A percentile compares a stretch with the other conserved stretches of the same genome.
Evolutionary conservation across 352 stramenopile species (phyloP).

Genomic region (Phytophthora vignae): DNA sequence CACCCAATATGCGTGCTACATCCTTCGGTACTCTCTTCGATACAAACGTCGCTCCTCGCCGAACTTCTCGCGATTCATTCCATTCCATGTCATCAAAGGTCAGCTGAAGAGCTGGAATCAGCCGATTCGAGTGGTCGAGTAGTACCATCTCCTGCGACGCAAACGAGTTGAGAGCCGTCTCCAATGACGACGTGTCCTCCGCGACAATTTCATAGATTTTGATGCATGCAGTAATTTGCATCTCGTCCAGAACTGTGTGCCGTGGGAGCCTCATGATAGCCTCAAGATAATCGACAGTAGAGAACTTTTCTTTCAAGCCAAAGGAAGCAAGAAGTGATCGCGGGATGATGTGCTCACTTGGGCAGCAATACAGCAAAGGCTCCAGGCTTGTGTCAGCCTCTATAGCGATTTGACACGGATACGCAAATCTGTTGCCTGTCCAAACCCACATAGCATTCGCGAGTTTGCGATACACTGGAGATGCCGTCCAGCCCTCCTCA

Average conservation of each 20-base stretch:
- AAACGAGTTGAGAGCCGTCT: slow-evolving; percentile 35
- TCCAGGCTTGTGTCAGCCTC: slow-evolving; percentile 54
- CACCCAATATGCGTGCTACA: slow-evolving; percentile 61
- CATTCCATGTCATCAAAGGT: slow-evolving; percentile 84
- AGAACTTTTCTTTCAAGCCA: slow-evolving; percentile 60
- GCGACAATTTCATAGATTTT: slow-evolving; percentile 61
- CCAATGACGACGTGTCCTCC: slow-evolving; percentile 36
- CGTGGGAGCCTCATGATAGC: slow-evolving; percentile 55
- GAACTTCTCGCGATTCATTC: slow-evolving; percentile 67
- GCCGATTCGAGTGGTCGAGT: slow-evolving; percentile 41
- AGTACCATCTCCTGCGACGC: slow-evolving; percentile 51
- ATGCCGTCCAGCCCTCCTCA: slow-evolving; percentile 38
- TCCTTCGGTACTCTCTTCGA: slow-evolving; percentile 49
- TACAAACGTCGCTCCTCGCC: slow-evolving; percentile 64
- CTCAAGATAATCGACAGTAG: slow-evolving; percentile 61
- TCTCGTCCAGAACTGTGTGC: slow-evolving; percentile 31
- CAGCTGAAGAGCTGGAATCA: slow-evolving; percentile 49
- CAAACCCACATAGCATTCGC: slow-evolving; percentile 68
- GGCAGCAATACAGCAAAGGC: slow-evolving; percentile 67
- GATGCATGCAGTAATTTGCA: slow-evolving; percentile 44
- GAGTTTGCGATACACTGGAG: slow-evolving; percentile 48
- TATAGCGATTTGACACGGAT: slow-evolving; percentile 61
- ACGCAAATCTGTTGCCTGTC: slow-evolving; percentile 68
- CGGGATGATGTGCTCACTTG: slow-evolving; percentile 65
- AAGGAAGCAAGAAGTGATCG: slow-evolving; percentile 66